phyloP scores from a whole-genome alignment of 352 stramenopile species.

The Globisporangium spinosum region DNA sequence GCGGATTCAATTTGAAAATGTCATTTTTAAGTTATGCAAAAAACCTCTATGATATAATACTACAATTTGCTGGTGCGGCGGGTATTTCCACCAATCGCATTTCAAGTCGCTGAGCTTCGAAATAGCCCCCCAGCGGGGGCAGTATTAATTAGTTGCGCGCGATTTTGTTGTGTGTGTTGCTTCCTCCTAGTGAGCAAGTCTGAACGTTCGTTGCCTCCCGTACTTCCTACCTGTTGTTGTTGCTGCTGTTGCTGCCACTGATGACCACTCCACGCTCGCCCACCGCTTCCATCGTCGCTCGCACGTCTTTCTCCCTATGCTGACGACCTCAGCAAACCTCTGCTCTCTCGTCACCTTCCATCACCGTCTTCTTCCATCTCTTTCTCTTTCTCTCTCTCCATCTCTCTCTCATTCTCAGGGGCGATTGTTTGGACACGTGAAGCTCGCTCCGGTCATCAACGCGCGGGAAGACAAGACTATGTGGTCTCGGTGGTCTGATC shows the following conservation, averaged over 20 bases:
- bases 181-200: slow-evolving; percentile 23
- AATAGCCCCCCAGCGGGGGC: slow-evolving; percentile 3
- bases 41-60: not conserved
- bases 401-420: not conserved
- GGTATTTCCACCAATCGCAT: slow-evolving; percentile 4
- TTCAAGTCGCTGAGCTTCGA: not conserved
- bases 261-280: not conserved
- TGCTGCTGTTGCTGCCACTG: not conserved
- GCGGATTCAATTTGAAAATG: not conserved
- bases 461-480: not conserved
- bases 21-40: not conserved
- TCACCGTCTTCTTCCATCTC: not conserved
- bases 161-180: slow-evolving; percentile 1
- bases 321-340: not conserved
- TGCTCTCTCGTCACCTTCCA: slow-evolving; percentile 4
- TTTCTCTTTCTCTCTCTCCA: not conserved
- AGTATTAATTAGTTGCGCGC: slow-evolving; percentile 13
- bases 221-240: slow-evolving; percentile 23
- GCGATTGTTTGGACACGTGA: not conserved
- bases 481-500: slow-evolving; percentile 17
- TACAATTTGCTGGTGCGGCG: not conserved
- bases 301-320: not conserved
- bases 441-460: not conserved
- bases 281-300: not conserved
- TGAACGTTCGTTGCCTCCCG: slow-evolving; percentile 12